These are phyloP conservation scores for Aspergillus luchuensis DNA, from an alignment of 2,329 filamentous ascomycete species.

Conservation along the genomic window DNA sequence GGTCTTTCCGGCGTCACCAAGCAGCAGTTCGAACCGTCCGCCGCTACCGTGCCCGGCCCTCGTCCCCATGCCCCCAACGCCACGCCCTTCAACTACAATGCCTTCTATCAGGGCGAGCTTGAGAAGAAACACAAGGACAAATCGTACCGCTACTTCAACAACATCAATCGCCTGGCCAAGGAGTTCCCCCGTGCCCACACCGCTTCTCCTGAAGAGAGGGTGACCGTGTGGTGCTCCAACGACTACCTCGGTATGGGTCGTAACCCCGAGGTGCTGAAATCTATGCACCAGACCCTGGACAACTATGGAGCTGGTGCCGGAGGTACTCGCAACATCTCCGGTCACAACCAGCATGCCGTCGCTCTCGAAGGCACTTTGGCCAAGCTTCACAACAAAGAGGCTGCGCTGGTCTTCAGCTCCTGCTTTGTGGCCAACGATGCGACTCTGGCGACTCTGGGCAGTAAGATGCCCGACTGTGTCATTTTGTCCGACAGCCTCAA, in stretches of 20 bases:
- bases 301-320: constrained; percentile 94
- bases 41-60: constrained; percentile 40
- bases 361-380: constrained; percentile 79
- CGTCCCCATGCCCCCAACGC: constrained; percentile 52
- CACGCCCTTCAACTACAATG: constrained; percentile 82
- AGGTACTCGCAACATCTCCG: constrained; percentile 95
- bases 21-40: constrained; percentile 26
- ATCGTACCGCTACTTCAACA: constrained; percentile 99
- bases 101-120: constrained; percentile 82
- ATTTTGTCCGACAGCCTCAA: constrained; percentile 98
- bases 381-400: constrained; percentile 87
- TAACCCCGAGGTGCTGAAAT: constrained; percentile 80
- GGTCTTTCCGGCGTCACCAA: constrained; percentile 22
- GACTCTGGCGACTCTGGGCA: constrained; percentile 92
- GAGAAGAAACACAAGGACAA: constrained; percentile 99
- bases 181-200: constrained; percentile 96
- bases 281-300: constrained; percentile 93
- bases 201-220: constrained; percentile 75
- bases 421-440: constrained; percentile 99
- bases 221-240: constrained; percentile 99
- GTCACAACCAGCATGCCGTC: constrained; percentile 93
- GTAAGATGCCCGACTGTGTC: constrained; percentile 93
- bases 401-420: constrained; percentile 90
- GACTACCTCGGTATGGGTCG: constrained; percentile 98
- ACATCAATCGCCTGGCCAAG: constrained; percentile 97